Base-by-base conservation (phyloP, 1,284 basidiomycete genomes). In the Termitomyces sp. region DNA sequence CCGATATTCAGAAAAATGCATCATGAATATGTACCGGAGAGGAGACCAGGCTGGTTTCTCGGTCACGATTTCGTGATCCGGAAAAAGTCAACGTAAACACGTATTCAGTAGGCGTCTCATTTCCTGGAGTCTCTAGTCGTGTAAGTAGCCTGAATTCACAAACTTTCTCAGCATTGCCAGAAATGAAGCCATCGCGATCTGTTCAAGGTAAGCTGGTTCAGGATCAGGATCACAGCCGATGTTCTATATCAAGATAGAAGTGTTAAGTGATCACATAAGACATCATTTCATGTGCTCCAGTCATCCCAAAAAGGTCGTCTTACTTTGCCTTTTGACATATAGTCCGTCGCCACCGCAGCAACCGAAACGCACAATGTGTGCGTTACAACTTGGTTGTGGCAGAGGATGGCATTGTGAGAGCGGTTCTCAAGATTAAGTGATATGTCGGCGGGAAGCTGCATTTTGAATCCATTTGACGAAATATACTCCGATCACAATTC, bases 221-320 rank as follows among this genome's bases (percentile, higher is more conserved):
- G 15, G 21, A 52, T 52, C 52, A 17, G 30, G 38, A 54, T 52
- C 50, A 52, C 48, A 15, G 31, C 26, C 26, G 38, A 49, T 24
- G 5, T 21, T 42, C 15, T 21, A 49, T 21, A 41, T 51, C 43
- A 54, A 10, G 30, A 10, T 19, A 40, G n/a, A n/a, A n/a, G n/a
- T n/a, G 12, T 12, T 12, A 31, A 21, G 30, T 31, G 28, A 45
- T 51, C 54, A 51, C 41, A 45, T 43, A 34, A 57, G 13, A 26
- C 26, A 38, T n/a, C 28, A 48, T 36, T 19, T 34, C 33, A 24
- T 44, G 10, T 15, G 17, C 17, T 28, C 42, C 24, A 41, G 15
- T 17, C 6, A 53, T 59, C 47, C 48, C 46, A 40, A 40, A 53
- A 34, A 17, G 5, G 12, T 21, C 15, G 26, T 33, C n/a, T 17